Evolutionary conservation across 2,329 filamentous ascomycete species (phyloP).

Genomic region (Aspergillus pseudonomiae): DNA sequence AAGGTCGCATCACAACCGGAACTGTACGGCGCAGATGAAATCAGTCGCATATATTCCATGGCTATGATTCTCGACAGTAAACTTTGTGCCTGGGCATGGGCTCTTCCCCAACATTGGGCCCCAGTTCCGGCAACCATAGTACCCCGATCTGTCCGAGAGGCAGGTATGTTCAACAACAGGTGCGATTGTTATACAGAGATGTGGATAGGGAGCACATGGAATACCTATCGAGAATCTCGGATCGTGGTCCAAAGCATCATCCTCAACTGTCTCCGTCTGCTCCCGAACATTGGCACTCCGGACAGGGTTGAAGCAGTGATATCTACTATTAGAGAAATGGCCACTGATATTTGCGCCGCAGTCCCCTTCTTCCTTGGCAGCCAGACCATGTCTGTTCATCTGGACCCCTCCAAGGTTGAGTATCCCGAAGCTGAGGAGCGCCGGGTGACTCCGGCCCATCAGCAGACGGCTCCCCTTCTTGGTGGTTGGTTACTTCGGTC

Average conservation of each 20-base stretch:
- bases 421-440: conserved; percentile 28
- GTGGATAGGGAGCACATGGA: conserved; percentile 35
- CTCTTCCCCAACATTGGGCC: conserved; percentile 28
- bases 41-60: conserved; percentile 20
- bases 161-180: conserved; percentile 28
- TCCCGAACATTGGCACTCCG: conserved; percentile 11
- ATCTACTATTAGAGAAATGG: conserved; percentile 20
- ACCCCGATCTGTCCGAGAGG: conserved; percentile 29
- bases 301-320: conserved; percentile 9
- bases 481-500: conserved; percentile 30
- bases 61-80: conserved; percentile 26
- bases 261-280: conserved; percentile 26
- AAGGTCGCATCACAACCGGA: conserved; percentile 7
- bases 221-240: conserved; percentile 33
- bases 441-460: conserved; percentile 21
- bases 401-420: conserved; percentile 24
- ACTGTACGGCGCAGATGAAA: conserved; percentile 8
- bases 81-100: conserved; percentile 27
- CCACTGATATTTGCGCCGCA: conserved; percentile 31
- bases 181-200: conserved; percentile 36
- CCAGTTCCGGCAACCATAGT: conserved; percentile 27
- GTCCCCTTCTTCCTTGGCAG: conserved; percentile 33
- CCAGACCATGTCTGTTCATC: conserved; percentile 25
- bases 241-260: conserved; percentile 33
- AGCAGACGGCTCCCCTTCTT: conserved; percentile 28